These are phyloP conservation scores for Pelargonium fulgidum DNA, from an alignment of 441 rosid species.

Conservation along the genomic window DNA sequence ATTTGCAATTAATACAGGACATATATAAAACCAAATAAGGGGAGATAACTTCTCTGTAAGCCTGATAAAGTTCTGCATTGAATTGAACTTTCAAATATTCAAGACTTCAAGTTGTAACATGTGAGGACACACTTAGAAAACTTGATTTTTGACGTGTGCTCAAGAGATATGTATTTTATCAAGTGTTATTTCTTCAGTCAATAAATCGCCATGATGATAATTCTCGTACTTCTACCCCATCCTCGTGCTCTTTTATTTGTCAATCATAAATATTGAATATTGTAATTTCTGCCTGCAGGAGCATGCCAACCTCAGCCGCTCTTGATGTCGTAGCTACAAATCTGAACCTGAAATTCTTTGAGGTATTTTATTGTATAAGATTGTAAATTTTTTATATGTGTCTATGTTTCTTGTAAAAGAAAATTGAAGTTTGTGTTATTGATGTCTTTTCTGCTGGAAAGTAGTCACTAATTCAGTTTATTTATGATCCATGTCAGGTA, in stretches of 20 bases:
- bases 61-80: too few species aligned
- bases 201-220: background rate
- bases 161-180: too few species aligned
- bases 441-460: background rate
- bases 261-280: background rate
- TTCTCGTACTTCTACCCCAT: too few species aligned
- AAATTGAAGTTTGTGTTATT: background rate
- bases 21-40: background rate
- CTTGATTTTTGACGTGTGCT: background rate
- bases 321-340: constrained; percentile 88
- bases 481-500: constrained; percentile 43
- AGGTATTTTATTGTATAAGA: constrained; percentile 39
- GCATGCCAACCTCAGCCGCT: constrained; percentile 99
- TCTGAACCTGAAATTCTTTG: constrained; percentile 84
- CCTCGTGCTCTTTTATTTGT: too few species aligned
- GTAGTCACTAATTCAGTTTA: constrained; percentile 8
- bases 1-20: background rate
- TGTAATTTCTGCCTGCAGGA: constrained; percentile 44
- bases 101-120: background rate
- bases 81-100: background rate
- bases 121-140: background rate
- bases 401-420: constrained; percentile 4
- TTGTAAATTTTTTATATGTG: constrained; percentile 6
- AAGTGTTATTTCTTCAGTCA: background rate
- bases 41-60: too few species aligned